These are phyloP conservation scores for Fusarium nelsonii DNA, from an alignment of 2,329 filamentous ascomycete genomes.

Conservation along the genomic window DNA sequence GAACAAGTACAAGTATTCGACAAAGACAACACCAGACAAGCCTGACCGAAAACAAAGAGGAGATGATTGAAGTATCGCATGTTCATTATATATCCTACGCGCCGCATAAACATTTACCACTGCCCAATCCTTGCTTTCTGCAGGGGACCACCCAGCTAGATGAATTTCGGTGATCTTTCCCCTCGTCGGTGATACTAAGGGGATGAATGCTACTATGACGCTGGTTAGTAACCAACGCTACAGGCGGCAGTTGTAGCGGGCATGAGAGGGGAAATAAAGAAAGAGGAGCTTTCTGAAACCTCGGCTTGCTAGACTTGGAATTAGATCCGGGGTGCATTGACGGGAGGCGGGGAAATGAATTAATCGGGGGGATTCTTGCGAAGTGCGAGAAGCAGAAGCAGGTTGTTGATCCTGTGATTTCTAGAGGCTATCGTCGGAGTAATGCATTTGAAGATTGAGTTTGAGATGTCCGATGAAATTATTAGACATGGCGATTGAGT, in stretches of 20 bases:
- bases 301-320: conserved; percentile 29
- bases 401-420: not conserved
- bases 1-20: conserved; percentile 8
- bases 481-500: not conserved
- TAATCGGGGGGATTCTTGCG: conserved; percentile 3
- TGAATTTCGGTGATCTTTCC: conserved; percentile 14
- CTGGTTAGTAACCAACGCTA: not conserved
- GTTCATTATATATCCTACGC: conserved; percentile 17
- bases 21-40: not conserved
- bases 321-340: conserved; percentile 24
- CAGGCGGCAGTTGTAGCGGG: conserved; percentile 23
- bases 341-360: not conserved
- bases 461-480: not conserved
- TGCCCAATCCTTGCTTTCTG: not conserved
- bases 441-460: not conserved
- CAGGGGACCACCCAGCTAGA: not conserved
- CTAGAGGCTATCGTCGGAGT: not conserved
- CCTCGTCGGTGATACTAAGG: not conserved
- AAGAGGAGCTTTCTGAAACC: conserved; percentile 16
- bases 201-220: not conserved
- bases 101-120: conserved; percentile 26
- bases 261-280: not conserved
- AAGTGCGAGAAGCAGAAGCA: not conserved
- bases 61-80: not conserved
- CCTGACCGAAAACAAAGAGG: not conserved